These are phyloP conservation scores for Coix lacrymajobi DNA, from an alignment of 176 grass and related monocot species.

Conservation along the genomic window DNA sequence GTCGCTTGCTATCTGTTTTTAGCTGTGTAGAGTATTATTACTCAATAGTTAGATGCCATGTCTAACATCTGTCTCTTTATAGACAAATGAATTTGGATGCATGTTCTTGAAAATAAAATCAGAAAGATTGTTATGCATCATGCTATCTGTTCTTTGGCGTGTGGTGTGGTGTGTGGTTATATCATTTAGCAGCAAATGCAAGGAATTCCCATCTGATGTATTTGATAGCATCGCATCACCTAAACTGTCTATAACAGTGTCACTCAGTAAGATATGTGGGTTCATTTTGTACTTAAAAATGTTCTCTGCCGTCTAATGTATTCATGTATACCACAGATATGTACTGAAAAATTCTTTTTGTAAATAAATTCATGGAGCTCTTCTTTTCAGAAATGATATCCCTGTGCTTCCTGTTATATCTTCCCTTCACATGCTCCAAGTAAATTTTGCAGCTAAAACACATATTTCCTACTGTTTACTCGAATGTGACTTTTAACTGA, in stretches of 20 bases:
- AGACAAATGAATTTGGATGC: neutral
- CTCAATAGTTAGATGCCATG: neutral
- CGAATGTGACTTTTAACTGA: neutral
- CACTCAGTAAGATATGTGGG: neutral
- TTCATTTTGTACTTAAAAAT: neutral
- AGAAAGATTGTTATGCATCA: neutral
- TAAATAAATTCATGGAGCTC: neutral
- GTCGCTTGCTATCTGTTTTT: neutral
- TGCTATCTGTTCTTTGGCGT: neutral
- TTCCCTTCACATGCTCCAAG: neutral
- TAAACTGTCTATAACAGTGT: neutral
- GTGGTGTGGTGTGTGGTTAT: neutral
- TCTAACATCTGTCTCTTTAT: neutral
- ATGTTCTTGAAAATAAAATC: neutral
- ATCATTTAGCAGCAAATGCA: neutral
- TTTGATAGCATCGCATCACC: neutral
- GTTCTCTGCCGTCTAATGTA: neutral
- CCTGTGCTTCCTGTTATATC: neutral
- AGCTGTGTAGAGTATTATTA: neutral
- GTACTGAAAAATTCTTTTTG: neutral
- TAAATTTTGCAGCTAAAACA: neutral
- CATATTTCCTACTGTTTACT: neutral
- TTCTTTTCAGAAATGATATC: neutral
- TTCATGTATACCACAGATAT: neutral
- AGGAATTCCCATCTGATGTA: neutral